Evolutionary conservation across 768 basidiomycete species (phyloP), one percentile per base, ranked within the genome.

Genomic region (Xerocomellus chrysenteron): DNA sequence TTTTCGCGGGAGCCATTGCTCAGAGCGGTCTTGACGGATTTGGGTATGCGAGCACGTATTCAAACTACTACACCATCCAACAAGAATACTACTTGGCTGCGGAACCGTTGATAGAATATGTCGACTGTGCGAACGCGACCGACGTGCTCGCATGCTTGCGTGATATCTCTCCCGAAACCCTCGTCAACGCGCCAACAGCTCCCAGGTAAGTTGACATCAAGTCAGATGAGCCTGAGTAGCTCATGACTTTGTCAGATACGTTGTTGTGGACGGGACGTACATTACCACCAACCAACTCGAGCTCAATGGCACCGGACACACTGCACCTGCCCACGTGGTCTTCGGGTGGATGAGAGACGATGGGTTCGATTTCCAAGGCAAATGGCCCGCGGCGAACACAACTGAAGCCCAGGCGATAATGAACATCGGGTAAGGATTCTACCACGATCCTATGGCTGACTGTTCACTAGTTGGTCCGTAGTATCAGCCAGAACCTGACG

Each of bases 1-100:
- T 74, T 21, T 79, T 77, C 63, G 59, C 71, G 12, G 77, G 72
- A 12, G 75, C 78, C 1, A 75, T 77, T 46, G 68, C 74, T 1
- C 70, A 76, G 58, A 81, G 79, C 63, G 82, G 80, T 60, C 69
- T 82, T 4, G 80, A 73, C 5, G 81, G 81, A 3, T 74, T 74
- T 39, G 76, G 75, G 14, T 82, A 76, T 56, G 82, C 80, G 5
- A 69, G 67, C 40, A 78, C 80, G 6, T 82, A 79, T 63, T 78
- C 79, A 4, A 68, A 77, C 47, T 83, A 82, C 64, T 73, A 75
- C 64, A 78, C 76, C 21, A 78, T 81, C 59, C 57, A 71, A 7
- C 65, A 79, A 46, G 75, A 78, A 50, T 56, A 59, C 4, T 42
- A 59, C 10, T 75, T 76, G 17, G 77, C 75, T 14, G 54, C 56